Evolutionary conservation across 306 rosid genomes (phyloP), one percentile per base, ranked within the genome.

Genomic region (Begonia masoniana): DNA sequence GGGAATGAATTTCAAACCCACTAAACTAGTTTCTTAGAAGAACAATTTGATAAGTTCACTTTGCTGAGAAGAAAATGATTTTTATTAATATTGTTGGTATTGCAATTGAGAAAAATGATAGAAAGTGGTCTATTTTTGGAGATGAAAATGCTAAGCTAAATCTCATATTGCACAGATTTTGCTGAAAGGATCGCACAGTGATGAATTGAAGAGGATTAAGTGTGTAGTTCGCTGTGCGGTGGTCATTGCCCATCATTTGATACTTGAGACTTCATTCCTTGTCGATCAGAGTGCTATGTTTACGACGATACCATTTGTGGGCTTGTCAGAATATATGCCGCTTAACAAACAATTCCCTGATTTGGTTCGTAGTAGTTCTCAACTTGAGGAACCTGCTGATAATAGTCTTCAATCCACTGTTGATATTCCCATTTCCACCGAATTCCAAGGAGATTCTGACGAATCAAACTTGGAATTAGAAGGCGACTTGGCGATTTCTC

Each of bases 271-370:
- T 55, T 82, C 93, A 41, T 92, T 92, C 71, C 79, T 83, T 65
- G 82, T 76, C 72, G 99, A 87, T 71, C 99, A 87, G 81, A 71
- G 65, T 62, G 87, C 87, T 60, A 92, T 92, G 96, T 87, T 92
- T 64, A 78, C 88, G 46, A 79, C 96, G 15, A 56, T 79, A 68
- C 75, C 71, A 52, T 66, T 53, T 55, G 57, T 43, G 67, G 74
- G 67, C 42, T 64, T 19, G n/a, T 61, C 60, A 14, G 65, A 63
- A 64, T 39, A 16, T 57, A 54, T 68, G 71, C 65, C 82, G 48
- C 45, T 65, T 23, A 65, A 69, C 63, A 74, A 75, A 57, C 60
- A 65, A 56, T 57, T 58, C 60, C 23, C 51, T 61, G 57, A 69
- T 55, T 65, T 68, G 55, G 83, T 57, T 10, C 58, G 76, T 42